Evolutionary conservation across 2,329 filamentous ascomycete species (phyloP), one percentile per base, ranked within the genome.

Genomic region (Rasamsonia emersonii): DNA sequence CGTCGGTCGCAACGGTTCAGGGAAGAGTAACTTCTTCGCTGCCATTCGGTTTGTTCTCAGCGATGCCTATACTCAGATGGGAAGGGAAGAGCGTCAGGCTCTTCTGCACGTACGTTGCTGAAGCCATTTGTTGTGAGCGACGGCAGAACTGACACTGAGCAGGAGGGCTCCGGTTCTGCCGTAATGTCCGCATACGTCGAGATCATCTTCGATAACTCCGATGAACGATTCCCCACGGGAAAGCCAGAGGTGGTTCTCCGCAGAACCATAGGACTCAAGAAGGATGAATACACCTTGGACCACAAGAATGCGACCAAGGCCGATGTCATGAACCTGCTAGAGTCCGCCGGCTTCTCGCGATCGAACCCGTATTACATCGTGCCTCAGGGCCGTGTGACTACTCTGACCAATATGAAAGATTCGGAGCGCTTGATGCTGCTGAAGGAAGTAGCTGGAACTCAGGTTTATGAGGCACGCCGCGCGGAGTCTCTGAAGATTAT

Each of bases 151-250:
- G 34, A 67, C 49, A 35, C 16, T 18, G 30, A 39, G 31, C 44
- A 73, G 68, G 93, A 98, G 70, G 93, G 93, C 24, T 93, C 91
- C 3, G 93, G 91, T 20, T 94, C 89, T 3, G 91, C 91, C 10
- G 89, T 98, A 50, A 94, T 95, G 85, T 94, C 88, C 28, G 93
- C 91, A n/a, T 98, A 96, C 50, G 93, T 98, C 38, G 91, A 98
- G 62, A 85, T 98, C 50, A 93, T 95, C 45, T 98, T 98, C 60
- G 91, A 98, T 71, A 98, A 98, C 56, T 84, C 76, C 49, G 89
- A 98, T 56, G 86, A 93, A 48, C 84, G 91, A 48, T 96, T 98
- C 52, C 86, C 86, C 20, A 95, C 86, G 7, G 85, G 85, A 46
- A 91, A 86, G 53, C 81, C 86, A 38, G 89, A 98, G 57, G 77